Evolutionary conservation across 2,329 filamentous ascomycete genomes (phyloP), one percentile per base, ranked within the genome.

Genomic region (Pestalotiopsis sp.): DNA sequence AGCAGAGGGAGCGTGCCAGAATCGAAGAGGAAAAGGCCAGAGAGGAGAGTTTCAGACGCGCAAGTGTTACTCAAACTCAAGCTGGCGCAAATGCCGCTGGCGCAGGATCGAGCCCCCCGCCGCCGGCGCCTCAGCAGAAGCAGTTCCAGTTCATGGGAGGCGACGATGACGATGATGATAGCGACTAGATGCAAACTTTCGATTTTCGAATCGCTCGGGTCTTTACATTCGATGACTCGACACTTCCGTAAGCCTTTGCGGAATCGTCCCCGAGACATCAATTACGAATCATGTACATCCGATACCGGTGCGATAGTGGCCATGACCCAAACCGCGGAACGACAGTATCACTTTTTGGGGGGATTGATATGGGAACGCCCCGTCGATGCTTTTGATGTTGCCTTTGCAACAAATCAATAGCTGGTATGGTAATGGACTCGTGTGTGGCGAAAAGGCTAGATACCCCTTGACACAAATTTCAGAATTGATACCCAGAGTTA

Each of bases 141-240:
- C 86, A 88, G 79, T 88, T 88, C 71, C 85, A 86, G 73, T 88
- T 88, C 67, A 82, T 85, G 66, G 85, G 81, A 66, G 75, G 86
- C 70, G 85, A 87, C 69, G 80, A 87, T 65, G 84, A 86, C 58
- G 84, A 86, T 39, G 82, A 85, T 40, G 82, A 85, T 48, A 72
- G 73, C 11, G 80, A 82, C 17, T 73, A 72, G 57, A 35, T 35
- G 30, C 30, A 9, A 35, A 9, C 7, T 35, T 35, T 35, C 7
- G 1, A 35, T 35, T 35, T 35, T 7, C 30, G 30, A 35, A 35
- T 35, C 30, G 30, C 30, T 35, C 30, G 6, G 30, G 6, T 35
- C 30, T 35, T 35, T 9, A 35, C 30, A 35, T 2, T 35, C 30
- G 30, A 35, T 35, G 30, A 35, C 30, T 26, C 4, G 26, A 26